A percentile compares a stretch with the other conserved stretches of the same genome.
Conservation (phyloP, 352 stramenopile species). For the Thraustochytrium sp. region DNA sequence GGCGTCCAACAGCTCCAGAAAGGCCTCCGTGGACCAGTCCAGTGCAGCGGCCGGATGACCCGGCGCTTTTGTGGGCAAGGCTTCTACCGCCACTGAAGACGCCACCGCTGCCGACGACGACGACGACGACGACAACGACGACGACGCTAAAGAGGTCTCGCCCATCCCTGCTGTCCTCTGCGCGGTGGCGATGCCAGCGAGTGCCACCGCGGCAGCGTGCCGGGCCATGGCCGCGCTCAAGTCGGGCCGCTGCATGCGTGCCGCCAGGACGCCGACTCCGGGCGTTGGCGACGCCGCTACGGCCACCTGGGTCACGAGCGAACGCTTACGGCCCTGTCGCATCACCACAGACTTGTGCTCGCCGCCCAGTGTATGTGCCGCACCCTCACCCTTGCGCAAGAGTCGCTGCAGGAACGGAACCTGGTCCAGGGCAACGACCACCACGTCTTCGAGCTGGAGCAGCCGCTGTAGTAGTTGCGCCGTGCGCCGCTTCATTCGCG, state of each 20-base stretch:
- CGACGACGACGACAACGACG: no score
- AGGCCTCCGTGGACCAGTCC: not conserved
- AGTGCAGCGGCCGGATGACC: not conserved
- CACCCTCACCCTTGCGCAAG: not conserved
- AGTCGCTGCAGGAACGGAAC: constrained; percentile 16
- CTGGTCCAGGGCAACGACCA: not conserved
- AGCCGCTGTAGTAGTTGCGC: not conserved
- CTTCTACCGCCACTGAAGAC: no score
- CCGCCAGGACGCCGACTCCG: not conserved
- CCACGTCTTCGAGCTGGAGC: not conserved
- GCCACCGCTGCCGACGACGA: no score
- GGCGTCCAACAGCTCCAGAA: not conserved
- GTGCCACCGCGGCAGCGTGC: not conserved
- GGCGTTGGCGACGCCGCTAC: not conserved
- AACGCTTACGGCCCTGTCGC: not conserved
- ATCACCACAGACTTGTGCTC: not conserved
- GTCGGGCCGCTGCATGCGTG: not conserved
- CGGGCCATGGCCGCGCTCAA: not conserved
- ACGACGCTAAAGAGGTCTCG: not conserved
- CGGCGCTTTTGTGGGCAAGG: not conserved
- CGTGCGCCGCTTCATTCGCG: not conserved
- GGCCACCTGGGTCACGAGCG: not conserved
- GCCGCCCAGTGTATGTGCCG: not conserved
- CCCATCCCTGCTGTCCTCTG: no score
- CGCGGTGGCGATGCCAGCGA: not conserved